Evolutionary conservation across 2,329 filamentous ascomycete species (phyloP).

Genomic region (Davidsoniella eucalypti): DNA sequence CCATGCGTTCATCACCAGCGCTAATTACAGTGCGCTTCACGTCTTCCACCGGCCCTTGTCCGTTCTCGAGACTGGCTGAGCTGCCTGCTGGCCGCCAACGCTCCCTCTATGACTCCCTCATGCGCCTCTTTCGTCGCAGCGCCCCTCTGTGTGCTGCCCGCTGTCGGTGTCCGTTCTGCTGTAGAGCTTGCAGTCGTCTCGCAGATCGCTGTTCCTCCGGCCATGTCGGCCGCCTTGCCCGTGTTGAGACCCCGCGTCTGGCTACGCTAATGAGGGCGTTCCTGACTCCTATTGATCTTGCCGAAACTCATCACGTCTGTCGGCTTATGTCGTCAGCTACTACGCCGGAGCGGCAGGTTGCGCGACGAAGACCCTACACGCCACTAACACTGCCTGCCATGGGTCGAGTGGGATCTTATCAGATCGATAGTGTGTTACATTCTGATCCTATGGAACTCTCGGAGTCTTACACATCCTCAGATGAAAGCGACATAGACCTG

Average conservation of each 20-base stretch:
- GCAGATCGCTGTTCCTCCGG: neutral
- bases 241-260: neutral
- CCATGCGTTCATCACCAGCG: neutral
- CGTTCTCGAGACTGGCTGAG: neutral
- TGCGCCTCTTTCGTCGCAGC: neutral
- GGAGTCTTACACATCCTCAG: no score
- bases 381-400: no score
- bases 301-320: neutral
- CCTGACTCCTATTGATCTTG: neutral
- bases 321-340: no score
- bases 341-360: no score
- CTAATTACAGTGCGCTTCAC: slow-evolving; percentile 1
- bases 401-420: no score
- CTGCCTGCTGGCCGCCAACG: neutral
- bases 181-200: slow-evolving; percentile 3
- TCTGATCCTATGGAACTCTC: no score
- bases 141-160: neutral
- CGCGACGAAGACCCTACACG: no score
- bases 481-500: no score
- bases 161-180: slow-evolving; percentile 3
- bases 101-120: neutral
- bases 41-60: neutral
- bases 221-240: neutral
- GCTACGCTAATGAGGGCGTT: slow-evolving; percentile 1
- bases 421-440: no score